A percentile compares a stretch with the other conserved stretches of the same genome.
phyloP scores from a whole-genome alignment of 768 basidiomycete genomes.

The Amanita muscaria region DNA sequence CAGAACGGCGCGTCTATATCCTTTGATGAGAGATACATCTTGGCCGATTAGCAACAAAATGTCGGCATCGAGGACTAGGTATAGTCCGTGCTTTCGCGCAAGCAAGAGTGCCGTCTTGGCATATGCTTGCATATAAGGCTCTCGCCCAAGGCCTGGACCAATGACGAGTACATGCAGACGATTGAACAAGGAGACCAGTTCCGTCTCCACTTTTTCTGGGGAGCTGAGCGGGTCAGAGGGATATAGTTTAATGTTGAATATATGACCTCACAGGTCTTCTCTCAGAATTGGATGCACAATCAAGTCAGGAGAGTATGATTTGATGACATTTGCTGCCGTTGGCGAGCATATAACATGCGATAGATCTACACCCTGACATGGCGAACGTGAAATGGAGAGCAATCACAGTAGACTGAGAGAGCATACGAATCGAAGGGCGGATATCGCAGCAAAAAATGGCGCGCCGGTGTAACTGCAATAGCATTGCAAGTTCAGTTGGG shows the following conservation, averaged over 20 bases:
- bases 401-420: neutral
- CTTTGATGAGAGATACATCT: constrained; percentile 64
- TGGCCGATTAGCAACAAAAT: constrained; percentile 78
- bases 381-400: constrained; percentile 1
- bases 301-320: constrained; percentile 92
- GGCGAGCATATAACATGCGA: constrained; percentile 98
- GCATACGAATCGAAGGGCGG: constrained; percentile 76
- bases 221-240: constrained; percentile 27
- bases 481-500: neutral
- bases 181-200: constrained; percentile 60
- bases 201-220: constrained; percentile 35
- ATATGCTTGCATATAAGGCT: constrained; percentile 79
- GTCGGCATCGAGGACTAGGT: constrained; percentile 91
- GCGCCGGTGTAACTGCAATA: constrained; percentile 83
- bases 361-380: constrained; percentile 76
- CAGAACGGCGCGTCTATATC: constrained; percentile 80
- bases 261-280: constrained; percentile 45
- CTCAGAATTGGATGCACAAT: constrained; percentile 93
- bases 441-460: constrained; percentile 91
- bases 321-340: constrained; percentile 85
- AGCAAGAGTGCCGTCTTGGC: constrained; percentile 69
- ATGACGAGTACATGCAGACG: constrained; percentile 90
- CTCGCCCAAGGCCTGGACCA: constrained; percentile 91
- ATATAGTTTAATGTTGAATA: neutral
- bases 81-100: constrained; percentile 71